phyloP scores from a whole-genome alignment of 2,329 filamentous ascomycete genomes.

The Aspergillus arachidicola region DNA sequence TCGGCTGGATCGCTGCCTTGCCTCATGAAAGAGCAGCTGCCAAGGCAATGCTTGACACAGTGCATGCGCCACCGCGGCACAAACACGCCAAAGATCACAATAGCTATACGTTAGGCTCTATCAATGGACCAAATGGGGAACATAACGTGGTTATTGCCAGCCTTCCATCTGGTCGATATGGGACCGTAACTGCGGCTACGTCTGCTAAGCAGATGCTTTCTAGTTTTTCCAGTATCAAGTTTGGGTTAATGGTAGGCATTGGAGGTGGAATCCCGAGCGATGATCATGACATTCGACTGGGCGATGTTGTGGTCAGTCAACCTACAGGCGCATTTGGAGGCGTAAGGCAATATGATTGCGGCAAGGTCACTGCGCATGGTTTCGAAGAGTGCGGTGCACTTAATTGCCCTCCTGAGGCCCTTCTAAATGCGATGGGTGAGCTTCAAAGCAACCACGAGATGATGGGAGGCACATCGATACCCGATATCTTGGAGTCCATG shows the following conservation, averaged over 20 bases:
- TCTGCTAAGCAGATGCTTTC: not conserved
- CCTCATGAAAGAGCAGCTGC: not conserved
- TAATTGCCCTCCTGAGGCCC: not conserved
- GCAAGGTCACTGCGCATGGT: not conserved
- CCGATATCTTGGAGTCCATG: not conserved
- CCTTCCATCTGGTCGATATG: constrained; percentile 6
- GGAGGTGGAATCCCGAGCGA: constrained; percentile 2
- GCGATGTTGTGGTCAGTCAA: constrained; percentile 8
- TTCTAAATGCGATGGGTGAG: not conserved
- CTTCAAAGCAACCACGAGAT: not conserved
- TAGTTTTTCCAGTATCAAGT: not conserved
- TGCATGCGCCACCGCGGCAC: not conserved
- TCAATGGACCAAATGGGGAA: not conserved
- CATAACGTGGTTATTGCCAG: constrained; percentile 9
- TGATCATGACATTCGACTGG: constrained; percentile 5
- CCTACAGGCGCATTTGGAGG: constrained; percentile 2
- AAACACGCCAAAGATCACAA: not conserved
- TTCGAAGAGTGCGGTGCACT: not conserved
- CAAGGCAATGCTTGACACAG: not conserved
- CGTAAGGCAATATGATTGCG: constrained; percentile 9
- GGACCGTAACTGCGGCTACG: not conserved
- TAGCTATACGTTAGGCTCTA: not conserved
- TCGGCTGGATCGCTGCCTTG: not conserved
- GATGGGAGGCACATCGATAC: not conserved
- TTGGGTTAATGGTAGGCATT: constrained; percentile 9